phyloP scores from a whole-genome alignment of 441 rosid species.

The Erodium trifolium region DNA sequence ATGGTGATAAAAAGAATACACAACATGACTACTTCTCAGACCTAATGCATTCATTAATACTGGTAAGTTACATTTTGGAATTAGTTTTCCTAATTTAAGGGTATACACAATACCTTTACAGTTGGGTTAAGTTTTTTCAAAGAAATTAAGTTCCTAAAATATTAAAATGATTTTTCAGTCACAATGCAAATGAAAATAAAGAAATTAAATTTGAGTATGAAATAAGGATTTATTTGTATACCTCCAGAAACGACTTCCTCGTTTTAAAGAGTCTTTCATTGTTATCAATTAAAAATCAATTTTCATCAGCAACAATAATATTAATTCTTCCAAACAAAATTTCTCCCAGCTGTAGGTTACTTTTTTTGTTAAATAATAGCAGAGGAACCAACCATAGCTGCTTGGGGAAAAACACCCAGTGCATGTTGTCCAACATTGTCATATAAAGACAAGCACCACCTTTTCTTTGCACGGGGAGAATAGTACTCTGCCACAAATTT shows the following conservation, averaged over 20 bases:
- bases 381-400: constrained; percentile 45
- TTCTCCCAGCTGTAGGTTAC: background rate
- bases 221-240: background rate
- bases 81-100: background rate
- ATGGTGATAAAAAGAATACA: background rate
- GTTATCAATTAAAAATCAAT: background rate
- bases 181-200: background rate
- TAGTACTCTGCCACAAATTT: constrained; percentile 87
- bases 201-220: background rate
- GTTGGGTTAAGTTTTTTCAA: background rate
- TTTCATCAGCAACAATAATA: background rate
- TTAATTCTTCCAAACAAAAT: background rate
- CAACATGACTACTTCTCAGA: background rate
- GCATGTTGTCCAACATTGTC: constrained; percentile 89
- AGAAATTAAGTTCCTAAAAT: background rate
- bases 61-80: background rate
- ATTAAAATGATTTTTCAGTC: background rate
- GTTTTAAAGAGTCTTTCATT: background rate
- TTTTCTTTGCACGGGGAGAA: constrained; percentile 94
- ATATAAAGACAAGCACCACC: constrained; percentile 90
- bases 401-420: constrained; percentile 45
- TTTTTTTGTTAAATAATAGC: background rate
- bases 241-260: background rate
- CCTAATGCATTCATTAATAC: background rate
- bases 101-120: background rate